phyloP scores from a whole-genome alignment of 2,329 filamentous ascomycete species.

The Keithomyces neogunnii region DNA sequence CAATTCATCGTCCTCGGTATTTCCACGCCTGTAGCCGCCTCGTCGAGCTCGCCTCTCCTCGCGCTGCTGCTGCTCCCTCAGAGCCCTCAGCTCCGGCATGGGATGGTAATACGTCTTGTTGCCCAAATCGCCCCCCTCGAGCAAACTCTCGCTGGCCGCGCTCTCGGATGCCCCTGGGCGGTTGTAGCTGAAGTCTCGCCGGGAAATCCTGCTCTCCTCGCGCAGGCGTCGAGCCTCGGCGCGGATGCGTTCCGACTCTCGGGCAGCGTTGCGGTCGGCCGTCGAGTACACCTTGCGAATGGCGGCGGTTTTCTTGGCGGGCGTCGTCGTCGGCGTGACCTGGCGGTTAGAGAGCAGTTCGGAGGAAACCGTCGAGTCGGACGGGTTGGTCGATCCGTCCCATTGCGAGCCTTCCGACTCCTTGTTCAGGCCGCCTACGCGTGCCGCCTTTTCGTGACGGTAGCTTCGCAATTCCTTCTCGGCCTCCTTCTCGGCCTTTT shows the following conservation, averaged over 20 bases:
- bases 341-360: conserved; percentile 53
- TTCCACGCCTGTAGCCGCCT: conserved; percentile 25
- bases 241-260: conserved; percentile 46
- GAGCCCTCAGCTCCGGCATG: conserved; percentile 41
- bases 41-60: conserved; percentile 27
- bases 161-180: conserved; percentile 28
- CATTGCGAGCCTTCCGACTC: conserved; percentile 70
- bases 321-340: conserved; percentile 46
- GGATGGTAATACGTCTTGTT: conserved; percentile 50
- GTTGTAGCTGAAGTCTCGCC: conserved; percentile 47
- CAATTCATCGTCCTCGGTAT: conserved; percentile 21
- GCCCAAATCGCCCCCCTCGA: conserved; percentile 38
- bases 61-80: conserved; percentile 16
- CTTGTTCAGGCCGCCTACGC: conserved; percentile 83
- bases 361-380: conserved; percentile 50
- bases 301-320: conserved; percentile 30
- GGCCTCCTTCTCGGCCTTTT: conserved; percentile 53
- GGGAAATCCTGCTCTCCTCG: conserved; percentile 38
- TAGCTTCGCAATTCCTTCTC: conserved; percentile 70
- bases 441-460: conserved; percentile 75
- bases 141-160: conserved; percentile 22
- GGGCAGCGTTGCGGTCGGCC: conserved; percentile 42
- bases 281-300: conserved; percentile 57
- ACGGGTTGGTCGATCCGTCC: conserved; percentile 64
- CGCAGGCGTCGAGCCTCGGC: conserved; percentile 48